Evolutionary conservation across 2,329 filamentous ascomycete species (phyloP), one percentile per base, ranked within the genome.

Genomic region (Coleophoma eucalyptorum): DNA sequence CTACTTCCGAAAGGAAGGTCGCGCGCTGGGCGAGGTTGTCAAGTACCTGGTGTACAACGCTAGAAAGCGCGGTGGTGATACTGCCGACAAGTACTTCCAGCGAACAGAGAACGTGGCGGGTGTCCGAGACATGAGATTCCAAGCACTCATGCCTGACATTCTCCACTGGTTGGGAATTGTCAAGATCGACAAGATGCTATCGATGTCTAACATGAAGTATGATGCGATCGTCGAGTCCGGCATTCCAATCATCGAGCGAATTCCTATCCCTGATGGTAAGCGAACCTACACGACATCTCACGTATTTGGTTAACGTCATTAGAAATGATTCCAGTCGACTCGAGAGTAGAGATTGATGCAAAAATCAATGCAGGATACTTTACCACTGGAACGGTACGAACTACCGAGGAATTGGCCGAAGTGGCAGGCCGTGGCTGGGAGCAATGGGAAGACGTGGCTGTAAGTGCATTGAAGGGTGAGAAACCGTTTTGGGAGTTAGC

Each of bases 101-200:
- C 80, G 92, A 50, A 96, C 91, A 15, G 91, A 96, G 70, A 96
- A 96, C 67, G 93, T 97, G 66, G 92, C 92, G 8, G 92, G 92
- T 51, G 91, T 97, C 58, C 94, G 95, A 68, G 86, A 82, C 58
- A 96, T 96, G 91, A 85, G 92, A 26, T 97, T 96, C 77, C 92
- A 97, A 75, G 91, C 91, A 21, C 76, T 97, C 44, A 97, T 97
- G 92, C 92, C 92, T 20, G 90, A 95, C 66, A 94, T 96, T 58
- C 78, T 97, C 48, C 92, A 97, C 71, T 97, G 92, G 92, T 80
- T 97, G 31, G 92, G 92, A 56, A 96, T 97, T 66, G 92, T 87
- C 65, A 97, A 96, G 78, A 96, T 97, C 64, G 92, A 97, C 68
- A 81, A 90, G 53, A 97, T 97, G 92, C 76, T 96, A 59, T 93